A percentile compares a stretch with the other conserved stretches of the same genome.
Evolutionary conservation across 306 rosid genomes (phyloP).

Genomic region (Gleditsia sinensis): DNA sequence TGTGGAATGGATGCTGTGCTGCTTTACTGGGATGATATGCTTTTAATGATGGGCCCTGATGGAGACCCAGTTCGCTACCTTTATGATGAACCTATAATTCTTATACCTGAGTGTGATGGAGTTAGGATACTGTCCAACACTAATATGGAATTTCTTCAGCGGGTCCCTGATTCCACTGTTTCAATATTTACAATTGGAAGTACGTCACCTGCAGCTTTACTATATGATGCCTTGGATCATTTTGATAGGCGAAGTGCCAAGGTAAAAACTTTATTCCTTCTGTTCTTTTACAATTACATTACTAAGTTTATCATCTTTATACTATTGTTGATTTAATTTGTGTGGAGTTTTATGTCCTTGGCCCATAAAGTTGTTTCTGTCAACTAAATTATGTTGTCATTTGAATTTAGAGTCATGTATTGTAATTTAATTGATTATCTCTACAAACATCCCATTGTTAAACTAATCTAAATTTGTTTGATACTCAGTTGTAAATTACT

Average conservation of each 20-base stretch:
- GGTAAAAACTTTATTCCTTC: constrained; percentile 49
- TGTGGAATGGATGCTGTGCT: constrained; percentile 98
- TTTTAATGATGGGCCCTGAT: constrained; percentile 96
- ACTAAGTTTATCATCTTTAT: constrained; percentile 10
- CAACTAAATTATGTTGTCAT: not conserved
- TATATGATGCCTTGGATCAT: constrained; percentile 96
- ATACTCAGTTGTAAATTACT: not conserved
- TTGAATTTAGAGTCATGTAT: not conserved
- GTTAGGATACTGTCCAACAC: constrained; percentile 92
- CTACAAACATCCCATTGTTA: constrained; percentile 9
- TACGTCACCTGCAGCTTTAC: constrained; percentile 93
- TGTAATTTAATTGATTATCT: not conserved
- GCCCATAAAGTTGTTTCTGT: constrained; percentile 2
- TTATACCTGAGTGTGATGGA: constrained; percentile 92
- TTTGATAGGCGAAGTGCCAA: constrained; percentile 98
- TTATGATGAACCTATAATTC: constrained; percentile 85
- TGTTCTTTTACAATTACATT: constrained; percentile 21
- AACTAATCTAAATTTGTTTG: not conserved
- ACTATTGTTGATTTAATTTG: constrained; percentile 1
- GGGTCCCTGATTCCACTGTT: constrained; percentile 95
- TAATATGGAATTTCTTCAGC: constrained; percentile 88
- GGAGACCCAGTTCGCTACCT: constrained; percentile 89
- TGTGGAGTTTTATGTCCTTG: constrained; percentile 19
- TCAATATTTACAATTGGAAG: constrained; percentile 94
- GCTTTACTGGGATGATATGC: constrained; percentile 95